A percentile compares a stretch with the other conserved stretches of the same genome.
These are phyloP conservation scores for Acmispon strigosus DNA, from an alignment of 306 rosid genomes.

Conservation along the genomic window DNA sequence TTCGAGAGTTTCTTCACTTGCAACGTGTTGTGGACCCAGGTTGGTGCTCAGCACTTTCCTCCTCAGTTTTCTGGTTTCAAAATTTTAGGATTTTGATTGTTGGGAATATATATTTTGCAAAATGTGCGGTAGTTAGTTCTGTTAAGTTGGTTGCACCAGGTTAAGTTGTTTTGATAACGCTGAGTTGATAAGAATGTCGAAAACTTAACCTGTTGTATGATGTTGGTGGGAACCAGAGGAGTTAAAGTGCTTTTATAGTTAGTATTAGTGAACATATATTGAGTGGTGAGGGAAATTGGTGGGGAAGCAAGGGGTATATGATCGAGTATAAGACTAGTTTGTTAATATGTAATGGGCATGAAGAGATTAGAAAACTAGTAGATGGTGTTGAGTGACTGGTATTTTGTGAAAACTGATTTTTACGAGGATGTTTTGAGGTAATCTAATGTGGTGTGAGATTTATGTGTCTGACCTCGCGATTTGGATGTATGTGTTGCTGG, in stretches of 20 bases:
- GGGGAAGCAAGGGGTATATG: background rate
- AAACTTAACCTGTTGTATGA: background rate
- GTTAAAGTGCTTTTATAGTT: background rate
- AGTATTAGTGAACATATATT: background rate
- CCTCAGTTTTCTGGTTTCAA: no score
- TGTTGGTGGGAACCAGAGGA: background rate
- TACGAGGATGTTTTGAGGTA: background rate
- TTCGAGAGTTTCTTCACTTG: constrained; percentile 92
- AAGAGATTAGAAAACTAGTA: background rate
- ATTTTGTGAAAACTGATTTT: no score
- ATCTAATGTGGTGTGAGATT: background rate
- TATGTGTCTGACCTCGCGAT: background rate
- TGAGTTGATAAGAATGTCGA: no score
- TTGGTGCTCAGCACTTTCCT: constrained; percentile 16
- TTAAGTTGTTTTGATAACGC: background rate
- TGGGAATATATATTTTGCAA: no score
- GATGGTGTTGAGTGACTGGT: background rate
- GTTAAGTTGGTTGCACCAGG: background rate
- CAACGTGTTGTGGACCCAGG: constrained; percentile 97
- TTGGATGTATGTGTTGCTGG: background rate
- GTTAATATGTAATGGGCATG: no score
- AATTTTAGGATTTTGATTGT: no score
- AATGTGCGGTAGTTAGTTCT: no score
- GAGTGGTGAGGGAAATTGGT: background rate
- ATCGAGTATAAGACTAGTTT: no score